phyloP scores from a whole-genome alignment of 2,329 filamentous ascomycete species.

The Emergomyces africanus region DNA sequence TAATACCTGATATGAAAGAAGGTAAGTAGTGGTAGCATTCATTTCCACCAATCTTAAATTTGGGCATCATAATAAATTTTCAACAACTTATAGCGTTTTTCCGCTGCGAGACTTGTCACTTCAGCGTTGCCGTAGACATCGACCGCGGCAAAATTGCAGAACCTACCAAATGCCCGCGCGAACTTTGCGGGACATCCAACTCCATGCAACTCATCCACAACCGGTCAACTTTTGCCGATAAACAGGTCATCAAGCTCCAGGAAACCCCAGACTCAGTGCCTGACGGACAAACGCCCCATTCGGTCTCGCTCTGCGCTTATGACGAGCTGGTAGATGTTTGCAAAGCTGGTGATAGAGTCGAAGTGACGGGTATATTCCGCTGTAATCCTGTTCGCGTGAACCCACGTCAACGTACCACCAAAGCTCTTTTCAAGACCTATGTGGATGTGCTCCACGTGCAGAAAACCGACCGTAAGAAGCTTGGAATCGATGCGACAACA shows the following conservation, averaged over 20 bases:
- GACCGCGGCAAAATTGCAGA: conserved; percentile 95
- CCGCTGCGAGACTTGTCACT: conserved; percentile 84
- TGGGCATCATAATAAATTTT: neutral
- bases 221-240: conserved; percentile 85
- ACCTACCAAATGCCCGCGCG: conserved; percentile 76
- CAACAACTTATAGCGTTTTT: conserved; percentile 65
- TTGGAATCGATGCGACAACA: conserved; percentile 83
- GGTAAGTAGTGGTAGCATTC: conserved; percentile 27
- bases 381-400: conserved; percentile 90
- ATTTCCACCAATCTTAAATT: neutral
- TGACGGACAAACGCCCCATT: conserved; percentile 92
- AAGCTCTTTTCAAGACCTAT: conserved; percentile 96
- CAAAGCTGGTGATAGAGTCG: conserved; percentile 91
- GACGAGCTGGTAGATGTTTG: conserved; percentile 96
- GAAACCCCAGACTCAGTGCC: conserved; percentile 93
- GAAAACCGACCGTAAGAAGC: conserved; percentile 88
- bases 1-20: conserved; percentile 98
- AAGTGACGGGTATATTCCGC: conserved; percentile 94
- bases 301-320: conserved; percentile 90
- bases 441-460: conserved; percentile 92
- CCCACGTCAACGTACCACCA: conserved; percentile 80
- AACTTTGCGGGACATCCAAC: conserved; percentile 70
- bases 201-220: conserved; percentile 99
- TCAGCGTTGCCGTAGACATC: conserved; percentile 79
- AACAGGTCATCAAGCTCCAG: conserved; percentile 97